Evolutionary conservation across 2,329 filamentous ascomycete genomes (phyloP).

Genomic region (Huntiella omanensis): DNA sequence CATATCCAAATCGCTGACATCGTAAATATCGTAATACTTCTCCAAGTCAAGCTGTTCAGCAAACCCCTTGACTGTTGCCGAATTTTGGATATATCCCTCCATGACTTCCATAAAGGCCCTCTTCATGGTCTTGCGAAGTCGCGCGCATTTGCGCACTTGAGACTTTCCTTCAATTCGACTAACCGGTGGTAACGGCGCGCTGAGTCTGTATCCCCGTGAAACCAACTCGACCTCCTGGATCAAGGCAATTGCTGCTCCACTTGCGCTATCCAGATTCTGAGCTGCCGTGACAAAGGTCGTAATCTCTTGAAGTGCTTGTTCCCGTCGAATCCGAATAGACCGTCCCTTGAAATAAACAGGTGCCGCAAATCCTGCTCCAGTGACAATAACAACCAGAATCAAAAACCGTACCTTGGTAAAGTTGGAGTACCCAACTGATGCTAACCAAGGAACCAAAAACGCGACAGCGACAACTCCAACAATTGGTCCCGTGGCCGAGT

Average conservation of each 20-base stretch:
- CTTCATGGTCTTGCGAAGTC: slow-evolving; percentile 59
- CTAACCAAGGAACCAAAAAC: slow-evolving; percentile 55
- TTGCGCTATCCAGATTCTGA: slow-evolving; percentile 64
- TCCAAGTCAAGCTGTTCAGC: slow-evolving; percentile 68
- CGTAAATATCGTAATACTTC: slow-evolving; percentile 82
- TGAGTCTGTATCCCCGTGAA: slow-evolving; percentile 77
- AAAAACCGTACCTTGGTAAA: slow-evolving; percentile 37
- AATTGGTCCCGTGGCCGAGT: slow-evolving; percentile 33
- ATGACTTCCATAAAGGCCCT: slow-evolving; percentile 52
- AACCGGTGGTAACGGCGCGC: slow-evolving; percentile 77
- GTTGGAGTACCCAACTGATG: slow-evolving; percentile 24
- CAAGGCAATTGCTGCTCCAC: slow-evolving; percentile 56
- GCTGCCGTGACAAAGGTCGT: slow-evolving; percentile 52
- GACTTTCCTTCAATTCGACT: slow-evolving; percentile 72
- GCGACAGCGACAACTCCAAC: slow-evolving; percentile 48
- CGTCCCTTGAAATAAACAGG: slow-evolving; percentile 61
- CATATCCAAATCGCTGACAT: slow-evolving; percentile 55
- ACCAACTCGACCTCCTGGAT: slow-evolving; percentile 94
- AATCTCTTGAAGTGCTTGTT: slow-evolving; percentile 53
- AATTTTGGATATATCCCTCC: slow-evolving; percentile 51
- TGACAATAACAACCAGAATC: slow-evolving; percentile 25
- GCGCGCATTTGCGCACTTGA: slow-evolving; percentile 59
- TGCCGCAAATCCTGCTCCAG: slow-evolving; percentile 34
- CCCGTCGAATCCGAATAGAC: slow-evolving; percentile 61
- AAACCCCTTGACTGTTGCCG: slow-evolving; percentile 48